Base-by-base conservation (phyloP, 2,329 filamentous ascomycete species). In the Cladosporium colombiae region DNA sequence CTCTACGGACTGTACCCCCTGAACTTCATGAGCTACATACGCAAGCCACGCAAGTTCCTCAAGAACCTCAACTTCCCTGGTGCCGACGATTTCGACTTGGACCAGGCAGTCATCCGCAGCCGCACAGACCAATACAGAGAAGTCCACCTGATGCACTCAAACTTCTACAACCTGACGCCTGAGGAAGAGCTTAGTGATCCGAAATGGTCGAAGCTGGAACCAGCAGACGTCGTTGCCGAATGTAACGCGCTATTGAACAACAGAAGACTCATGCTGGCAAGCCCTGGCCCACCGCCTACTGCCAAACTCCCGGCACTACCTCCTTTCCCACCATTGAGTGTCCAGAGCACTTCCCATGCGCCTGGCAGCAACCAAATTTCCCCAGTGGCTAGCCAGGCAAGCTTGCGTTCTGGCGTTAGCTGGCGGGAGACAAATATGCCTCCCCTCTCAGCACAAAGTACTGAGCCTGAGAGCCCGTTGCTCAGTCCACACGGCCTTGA, bases 21-120 rank as follows among this genome's bases (percentile, higher is more conserved):
- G 73, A 94, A 94, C 75, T 92, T 95, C 71, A 90, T 92, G 86
- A 90, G 89, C 76, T 95, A 94, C 74, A 90, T 95, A 68, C 86
- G 91, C 65, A 94, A 94, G 73, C 91, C 91, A 3, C 88, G 92
- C 70, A 87, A 89, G 69, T 94, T 91, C 73, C 81, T 95, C 11
- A 88, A 91, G 56, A 89, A 90, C 72, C 87, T 89, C 49, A 87
- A 91, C 69, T 89, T 88, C 35, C 83, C 86, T 5, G 87, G 88
- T 58, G 85, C 88, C 1, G 89, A 93, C 68, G 89, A 91, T 64
- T 85, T 94, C 52, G 90, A 93, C 72, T 84, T 94, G 2, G 89
- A 94, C 70, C 90, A 91, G 35, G 88, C 88, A 4, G 88, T 93
- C 70, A 92, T 95, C 64, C 84, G 91, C 5, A 86, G 89, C 71